Percentiles rank a stretch among this genome's conserved stretches.
phyloP scores from a whole-genome alignment of 176 grass and related monocot species.

The Raddia guianensis region DNA sequence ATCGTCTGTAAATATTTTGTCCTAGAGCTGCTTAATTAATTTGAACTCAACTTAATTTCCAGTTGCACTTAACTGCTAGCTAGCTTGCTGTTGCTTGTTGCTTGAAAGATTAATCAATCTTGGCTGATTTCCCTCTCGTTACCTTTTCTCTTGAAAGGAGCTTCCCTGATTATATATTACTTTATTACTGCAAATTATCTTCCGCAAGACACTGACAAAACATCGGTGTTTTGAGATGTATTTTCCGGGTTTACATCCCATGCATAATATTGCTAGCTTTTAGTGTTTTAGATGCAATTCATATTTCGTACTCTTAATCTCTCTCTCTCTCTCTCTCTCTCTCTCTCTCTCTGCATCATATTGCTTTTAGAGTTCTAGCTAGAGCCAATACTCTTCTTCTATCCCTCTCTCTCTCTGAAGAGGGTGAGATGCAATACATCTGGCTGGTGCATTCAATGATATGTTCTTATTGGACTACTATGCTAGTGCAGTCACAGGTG shows the following conservation, averaged over 20 bases:
- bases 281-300: background rate
- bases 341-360: too few relatives aligned
- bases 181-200: background rate
- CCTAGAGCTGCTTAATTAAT: background rate
- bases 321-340: background rate
- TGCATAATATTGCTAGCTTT: background rate
- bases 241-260: background rate
- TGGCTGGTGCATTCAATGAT: background rate
- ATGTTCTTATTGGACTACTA: background rate
- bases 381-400: too few relatives aligned
- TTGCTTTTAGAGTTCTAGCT: too few relatives aligned
- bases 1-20: slow-evolving; percentile 18
- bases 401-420: background rate
- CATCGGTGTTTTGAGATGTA: background rate
- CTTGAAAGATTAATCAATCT: background rate
- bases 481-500: background rate
- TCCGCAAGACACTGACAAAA: background rate
- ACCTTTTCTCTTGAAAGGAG: too few relatives aligned
- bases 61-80: background rate
- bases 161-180: background rate
- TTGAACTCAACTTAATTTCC: slow-evolving; percentile 17
- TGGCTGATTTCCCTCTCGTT: background rate
- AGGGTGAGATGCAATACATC: background rate
- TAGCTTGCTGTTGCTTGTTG: background rate
- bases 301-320: too few relatives aligned